Conservation (phyloP, 176 grass and related monocot species). For the Oryza glumipatula region DNA sequence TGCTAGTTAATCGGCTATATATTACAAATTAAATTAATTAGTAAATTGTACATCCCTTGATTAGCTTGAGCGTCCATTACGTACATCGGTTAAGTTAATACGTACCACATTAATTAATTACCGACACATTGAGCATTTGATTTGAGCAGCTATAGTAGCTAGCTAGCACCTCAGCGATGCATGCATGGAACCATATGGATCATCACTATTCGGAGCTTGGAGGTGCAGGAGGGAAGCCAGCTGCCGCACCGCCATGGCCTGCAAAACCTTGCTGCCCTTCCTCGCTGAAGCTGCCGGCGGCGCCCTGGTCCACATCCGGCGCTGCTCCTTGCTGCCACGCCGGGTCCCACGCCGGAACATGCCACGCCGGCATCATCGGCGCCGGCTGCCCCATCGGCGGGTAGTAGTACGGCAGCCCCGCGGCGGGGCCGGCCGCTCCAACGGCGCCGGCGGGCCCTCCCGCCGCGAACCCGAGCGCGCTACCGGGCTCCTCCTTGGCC, state of each 20-base stretch:
- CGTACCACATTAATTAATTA: background rate
- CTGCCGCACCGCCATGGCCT: constrained; percentile 37
- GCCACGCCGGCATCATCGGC: constrained; percentile 67
- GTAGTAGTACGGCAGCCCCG: constrained; percentile 74
- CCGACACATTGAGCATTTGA: background rate
- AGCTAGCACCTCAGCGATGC: background rate
- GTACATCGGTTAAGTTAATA: background rate
- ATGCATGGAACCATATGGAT: background rate
- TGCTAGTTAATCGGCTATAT: background rate
- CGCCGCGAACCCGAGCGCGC: constrained; percentile 56
- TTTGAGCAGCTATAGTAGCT: no score
- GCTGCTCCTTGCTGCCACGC: constrained; percentile 59
- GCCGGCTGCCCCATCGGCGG: constrained; percentile 69
- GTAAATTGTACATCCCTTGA: background rate
- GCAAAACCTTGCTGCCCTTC: constrained; percentile 60
- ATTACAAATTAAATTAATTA: constrained; percentile 10
- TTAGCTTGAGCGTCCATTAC: constrained; percentile 20
- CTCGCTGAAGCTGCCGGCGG: constrained; percentile 44
- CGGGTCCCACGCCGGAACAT: constrained; percentile 72
- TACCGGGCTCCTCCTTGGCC: constrained; percentile 71
- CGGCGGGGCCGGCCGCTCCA: constrained; percentile 30
- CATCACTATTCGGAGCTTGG: constrained; percentile 50
- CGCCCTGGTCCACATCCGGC: constrained; percentile 48
- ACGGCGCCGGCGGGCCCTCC: background rate
- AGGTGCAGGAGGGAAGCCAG: constrained; percentile 49